Percentiles rank a stretch among this genome's conserved stretches.
These are phyloP conservation scores for Asterochloris erici DNA, from an alignment of 139 green algal genomes.

Conservation along the genomic window DNA sequence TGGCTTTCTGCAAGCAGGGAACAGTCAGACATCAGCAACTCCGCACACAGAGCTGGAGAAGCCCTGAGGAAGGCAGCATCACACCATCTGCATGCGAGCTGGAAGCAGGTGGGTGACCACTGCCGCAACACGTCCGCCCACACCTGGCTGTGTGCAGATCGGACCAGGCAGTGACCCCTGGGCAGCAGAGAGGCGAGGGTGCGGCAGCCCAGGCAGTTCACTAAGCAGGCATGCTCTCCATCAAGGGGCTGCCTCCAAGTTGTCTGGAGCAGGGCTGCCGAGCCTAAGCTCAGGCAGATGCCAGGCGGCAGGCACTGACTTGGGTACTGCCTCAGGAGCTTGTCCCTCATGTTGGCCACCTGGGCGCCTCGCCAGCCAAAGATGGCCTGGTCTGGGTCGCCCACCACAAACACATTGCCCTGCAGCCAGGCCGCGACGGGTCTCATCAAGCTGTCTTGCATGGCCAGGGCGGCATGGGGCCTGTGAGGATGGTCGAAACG, in stretches of 20 bases:
- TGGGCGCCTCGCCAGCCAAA: slow-evolving; percentile 68
- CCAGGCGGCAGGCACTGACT: not conserved
- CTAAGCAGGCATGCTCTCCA: not conserved
- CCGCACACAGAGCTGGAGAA: too few species aligned
- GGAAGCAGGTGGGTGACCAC: too few species aligned
- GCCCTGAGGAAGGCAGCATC: too few species aligned
- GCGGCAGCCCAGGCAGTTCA: too few species aligned
- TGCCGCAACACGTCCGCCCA: too few species aligned
- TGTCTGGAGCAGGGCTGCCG: not conserved
- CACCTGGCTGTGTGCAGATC: too few species aligned
- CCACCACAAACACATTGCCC: slow-evolving; percentile 70
- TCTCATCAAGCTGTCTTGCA: too few species aligned
- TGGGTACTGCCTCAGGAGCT: slow-evolving; percentile 36
- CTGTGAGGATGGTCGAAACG: too few species aligned
- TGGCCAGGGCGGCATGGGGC: too few species aligned
- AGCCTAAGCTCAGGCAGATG: not conserved
- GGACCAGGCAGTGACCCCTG: too few species aligned
- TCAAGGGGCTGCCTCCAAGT: not conserved
- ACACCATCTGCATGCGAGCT: too few species aligned
- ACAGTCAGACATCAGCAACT: not conserved
- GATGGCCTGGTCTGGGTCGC: slow-evolving; percentile 81
- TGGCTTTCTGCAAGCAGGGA: slow-evolving; percentile 1
- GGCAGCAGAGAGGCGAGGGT: too few species aligned
- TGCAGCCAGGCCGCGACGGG: not conserved
- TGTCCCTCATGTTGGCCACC: slow-evolving; percentile 40